phyloP scores from a whole-genome alignment of 306 rosid species.

The Vicia sativa region DNA sequence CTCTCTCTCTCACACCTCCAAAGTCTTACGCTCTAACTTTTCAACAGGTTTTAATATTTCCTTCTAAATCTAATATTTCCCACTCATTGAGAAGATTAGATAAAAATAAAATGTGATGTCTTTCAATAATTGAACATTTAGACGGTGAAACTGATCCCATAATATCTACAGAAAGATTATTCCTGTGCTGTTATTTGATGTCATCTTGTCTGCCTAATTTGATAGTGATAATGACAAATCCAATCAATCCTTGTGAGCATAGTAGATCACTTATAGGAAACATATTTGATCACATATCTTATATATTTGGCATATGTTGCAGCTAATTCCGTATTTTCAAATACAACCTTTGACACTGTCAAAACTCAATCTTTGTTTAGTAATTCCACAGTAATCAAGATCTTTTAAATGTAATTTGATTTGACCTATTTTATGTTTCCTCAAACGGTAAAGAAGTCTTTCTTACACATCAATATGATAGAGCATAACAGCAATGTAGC shows the following conservation, averaged over 20 bases:
- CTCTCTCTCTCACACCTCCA: not conserved
- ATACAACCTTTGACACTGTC: conserved; percentile 13
- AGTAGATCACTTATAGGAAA: not conserved
- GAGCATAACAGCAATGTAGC: conserved; percentile 11
- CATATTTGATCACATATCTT: not conserved
- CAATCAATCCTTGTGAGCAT: too few species aligned
- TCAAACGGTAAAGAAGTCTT: conserved; percentile 10
- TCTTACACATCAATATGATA: conserved; percentile 12
- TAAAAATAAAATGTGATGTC: not conserved
- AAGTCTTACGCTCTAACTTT: not conserved
- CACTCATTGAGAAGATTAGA: not conserved
- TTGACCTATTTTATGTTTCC: not conserved
- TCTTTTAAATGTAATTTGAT: not conserved
- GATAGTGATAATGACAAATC: too few species aligned
- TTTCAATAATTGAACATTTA: conserved; percentile 14
- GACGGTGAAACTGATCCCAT: not conserved
- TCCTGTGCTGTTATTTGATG: not conserved
- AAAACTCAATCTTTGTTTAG: conserved; percentile 21
- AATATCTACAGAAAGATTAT: not conserved
- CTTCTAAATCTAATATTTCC: not conserved
- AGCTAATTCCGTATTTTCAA: not conserved
- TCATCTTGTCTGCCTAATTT: not conserved
- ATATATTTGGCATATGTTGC: conserved; percentile 12
- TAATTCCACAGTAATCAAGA: conserved; percentile 11
- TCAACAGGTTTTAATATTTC: not conserved